A percentile compares a stretch with the other conserved stretches of the same genome.
Conservation (phyloP, 805 yeast genomes). For the Wickerhamomyces canadensis region DNA sequence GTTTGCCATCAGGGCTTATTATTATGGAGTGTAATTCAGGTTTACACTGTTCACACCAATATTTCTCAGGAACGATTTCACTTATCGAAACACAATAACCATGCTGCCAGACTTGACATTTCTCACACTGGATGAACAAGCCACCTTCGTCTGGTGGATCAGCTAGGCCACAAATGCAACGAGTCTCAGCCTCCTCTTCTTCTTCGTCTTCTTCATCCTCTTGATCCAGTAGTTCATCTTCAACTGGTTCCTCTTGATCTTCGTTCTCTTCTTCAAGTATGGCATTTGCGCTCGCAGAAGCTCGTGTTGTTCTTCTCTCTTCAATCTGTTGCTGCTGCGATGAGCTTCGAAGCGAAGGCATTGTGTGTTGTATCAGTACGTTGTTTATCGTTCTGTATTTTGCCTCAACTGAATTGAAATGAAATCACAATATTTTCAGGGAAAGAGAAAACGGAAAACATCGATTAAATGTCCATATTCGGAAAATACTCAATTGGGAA, state of each 20-base stretch:
- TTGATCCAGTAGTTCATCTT: constrained; percentile 1
- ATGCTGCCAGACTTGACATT: constrained; percentile 96
- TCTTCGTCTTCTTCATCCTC: constrained; percentile 17
- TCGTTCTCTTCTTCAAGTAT: neutral
- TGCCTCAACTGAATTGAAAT: neutral
- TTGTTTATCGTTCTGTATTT: no score
- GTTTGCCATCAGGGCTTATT: constrained; percentile 41
- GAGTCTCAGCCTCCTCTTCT: constrained; percentile 37
- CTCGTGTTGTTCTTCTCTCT: neutral
- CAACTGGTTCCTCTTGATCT: neutral
- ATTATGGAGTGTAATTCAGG: constrained; percentile 72
- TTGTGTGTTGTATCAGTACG: neutral
- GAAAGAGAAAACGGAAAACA: neutral
- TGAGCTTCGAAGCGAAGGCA: constrained; percentile 20
- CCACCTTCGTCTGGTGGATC: constrained; percentile 50
- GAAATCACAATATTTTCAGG: no score
- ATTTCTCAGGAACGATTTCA: constrained; percentile 81
- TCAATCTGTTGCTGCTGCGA: neutral
- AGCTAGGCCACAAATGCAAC: constrained; percentile 38
- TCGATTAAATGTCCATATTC: neutral
- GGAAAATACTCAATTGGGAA: neutral
- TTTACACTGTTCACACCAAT: constrained; percentile 89
- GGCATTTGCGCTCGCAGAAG: neutral
- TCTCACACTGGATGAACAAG: constrained; percentile 78
- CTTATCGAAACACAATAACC: constrained; percentile 90